Conservation (phyloP, 2,329 filamentous ascomycete genomes). For the Arthrobotrys megalospora region DNA sequence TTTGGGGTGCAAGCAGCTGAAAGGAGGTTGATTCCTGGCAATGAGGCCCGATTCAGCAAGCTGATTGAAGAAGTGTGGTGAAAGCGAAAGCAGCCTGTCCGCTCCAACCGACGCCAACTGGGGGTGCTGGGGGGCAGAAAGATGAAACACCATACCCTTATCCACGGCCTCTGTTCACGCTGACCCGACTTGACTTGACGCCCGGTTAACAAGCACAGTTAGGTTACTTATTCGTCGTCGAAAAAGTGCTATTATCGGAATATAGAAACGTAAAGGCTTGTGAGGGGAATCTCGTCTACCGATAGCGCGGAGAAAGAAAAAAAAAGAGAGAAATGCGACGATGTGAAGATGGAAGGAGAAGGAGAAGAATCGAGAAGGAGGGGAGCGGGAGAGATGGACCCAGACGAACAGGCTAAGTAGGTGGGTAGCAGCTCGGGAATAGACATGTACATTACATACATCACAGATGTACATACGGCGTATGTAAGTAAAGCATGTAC, state of each 20-base stretch:
- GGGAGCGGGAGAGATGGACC: slow-evolving; percentile 33
- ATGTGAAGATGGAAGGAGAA: slow-evolving; percentile 25
- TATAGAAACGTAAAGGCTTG: slow-evolving; percentile 5
- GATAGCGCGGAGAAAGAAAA: slow-evolving; percentile 21
- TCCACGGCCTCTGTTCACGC: slow-evolving; percentile 35
- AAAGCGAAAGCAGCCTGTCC: slow-evolving; percentile 53
- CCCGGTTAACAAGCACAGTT: slow-evolving; percentile 33
- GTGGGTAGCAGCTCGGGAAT: slow-evolving; percentile 15
- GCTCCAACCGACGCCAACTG: slow-evolving; percentile 54
- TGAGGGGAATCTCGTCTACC: slow-evolving; percentile 3
- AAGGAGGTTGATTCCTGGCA: slow-evolving; percentile 60
- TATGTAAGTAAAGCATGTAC: not conserved
- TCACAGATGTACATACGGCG: slow-evolving; percentile 11
- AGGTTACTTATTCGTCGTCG: slow-evolving; percentile 6
- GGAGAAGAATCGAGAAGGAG: slow-evolving; percentile 28
- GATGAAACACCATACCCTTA: slow-evolving; percentile 58
- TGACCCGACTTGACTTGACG: slow-evolving; percentile 32
- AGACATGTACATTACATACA: slow-evolving; percentile 19
- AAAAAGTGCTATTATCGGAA: slow-evolving; percentile 2
- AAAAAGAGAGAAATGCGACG: slow-evolving; percentile 30
- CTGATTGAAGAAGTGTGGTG: slow-evolving; percentile 58
- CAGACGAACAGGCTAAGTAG: slow-evolving; percentile 13
- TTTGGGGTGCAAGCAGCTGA: slow-evolving; percentile 59
- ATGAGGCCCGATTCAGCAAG: slow-evolving; percentile 59
- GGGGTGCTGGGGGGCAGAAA: slow-evolving; percentile 43